phyloP scores from a whole-genome alignment of 164 flowering plant genomes.

The Sedum album region DNA sequence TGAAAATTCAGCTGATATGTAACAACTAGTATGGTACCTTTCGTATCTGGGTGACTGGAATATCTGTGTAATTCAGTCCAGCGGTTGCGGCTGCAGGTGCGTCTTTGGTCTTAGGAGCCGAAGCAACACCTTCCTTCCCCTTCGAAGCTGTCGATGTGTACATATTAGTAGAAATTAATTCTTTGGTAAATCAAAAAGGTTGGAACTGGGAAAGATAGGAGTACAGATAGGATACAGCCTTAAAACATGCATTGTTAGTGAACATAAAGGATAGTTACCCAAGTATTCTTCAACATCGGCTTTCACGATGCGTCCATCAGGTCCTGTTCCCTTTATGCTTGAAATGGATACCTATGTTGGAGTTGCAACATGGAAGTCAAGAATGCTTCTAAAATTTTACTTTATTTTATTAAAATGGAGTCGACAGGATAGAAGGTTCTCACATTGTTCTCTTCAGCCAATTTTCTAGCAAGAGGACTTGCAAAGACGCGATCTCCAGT shows the following conservation, averaged over 20 bases:
- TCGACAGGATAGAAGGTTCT: conserved; percentile 6
- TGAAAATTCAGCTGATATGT: neutral
- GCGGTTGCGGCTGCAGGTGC: conserved; percentile 16
- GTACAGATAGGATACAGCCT: neutral
- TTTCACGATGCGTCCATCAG: conserved; percentile 83
- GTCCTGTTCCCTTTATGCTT: conserved; percentile 87
- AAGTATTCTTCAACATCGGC: conserved; percentile 94
- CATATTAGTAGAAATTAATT: neutral
- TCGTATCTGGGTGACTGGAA: conserved; percentile 84
- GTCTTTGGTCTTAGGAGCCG: conserved; percentile 32
- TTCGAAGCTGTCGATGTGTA: conserved; percentile 42
- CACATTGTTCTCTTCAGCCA: conserved; percentile 85
- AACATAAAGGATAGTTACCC: conserved; percentile 31
- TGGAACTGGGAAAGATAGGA: neutral
- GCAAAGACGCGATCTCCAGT: conserved; percentile 66
- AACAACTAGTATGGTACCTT: conserved; percentile 36
- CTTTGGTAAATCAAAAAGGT: neutral
- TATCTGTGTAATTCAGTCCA: conserved; percentile 54
- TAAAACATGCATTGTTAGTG: neutral
- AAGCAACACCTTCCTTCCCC: conserved; percentile 40
- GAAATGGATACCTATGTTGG: conserved; percentile 62
- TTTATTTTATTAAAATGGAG: neutral
- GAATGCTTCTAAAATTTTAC: neutral
- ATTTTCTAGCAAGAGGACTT: conserved; percentile 81
- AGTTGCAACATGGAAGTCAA: conserved; percentile 3